A percentile compares a stretch with the other conserved stretches of the same genome.
These are phyloP conservation scores for Hypomontagnella submonticulosa DNA, from an alignment of 495 filamentous ascomycete genomes.

Conservation along the genomic window DNA sequence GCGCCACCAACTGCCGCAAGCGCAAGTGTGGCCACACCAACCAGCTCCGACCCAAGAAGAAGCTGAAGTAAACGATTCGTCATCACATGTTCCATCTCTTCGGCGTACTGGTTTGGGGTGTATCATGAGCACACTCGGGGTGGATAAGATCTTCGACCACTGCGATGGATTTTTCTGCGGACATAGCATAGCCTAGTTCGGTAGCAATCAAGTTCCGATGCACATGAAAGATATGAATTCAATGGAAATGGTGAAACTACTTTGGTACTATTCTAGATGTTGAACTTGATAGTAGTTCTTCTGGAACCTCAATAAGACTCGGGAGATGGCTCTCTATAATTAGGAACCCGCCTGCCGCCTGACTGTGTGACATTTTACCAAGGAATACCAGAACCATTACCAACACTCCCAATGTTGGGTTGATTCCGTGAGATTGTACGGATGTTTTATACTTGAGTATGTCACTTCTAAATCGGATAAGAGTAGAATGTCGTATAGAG, in stretches of 20 bases:
- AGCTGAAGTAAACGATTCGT: conserved; percentile 85
- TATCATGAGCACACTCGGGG: conserved; percentile 42
- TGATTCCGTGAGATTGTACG: too few species aligned
- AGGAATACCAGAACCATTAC: too few species aligned
- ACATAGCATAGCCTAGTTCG: conserved; percentile 41
- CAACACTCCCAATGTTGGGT: too few species aligned
- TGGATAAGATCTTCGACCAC: conserved; percentile 37
- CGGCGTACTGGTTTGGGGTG: conserved; percentile 53
- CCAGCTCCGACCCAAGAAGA: conserved; percentile 99
- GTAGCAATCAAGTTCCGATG: conserved; percentile 43
- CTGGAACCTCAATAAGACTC: too few species aligned
- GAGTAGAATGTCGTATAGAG: too few species aligned
- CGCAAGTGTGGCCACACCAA: conserved; percentile 99
- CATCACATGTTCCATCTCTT: conserved; percentile 47
- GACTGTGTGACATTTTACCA: too few species aligned
- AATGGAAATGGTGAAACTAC: neutral
- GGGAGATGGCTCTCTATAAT: too few species aligned
- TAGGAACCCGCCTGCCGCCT: too few species aligned
- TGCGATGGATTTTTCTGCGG: conserved; percentile 29
- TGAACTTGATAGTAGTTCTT: too few species aligned
- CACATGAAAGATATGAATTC: conserved; percentile 29
- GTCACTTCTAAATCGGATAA: too few species aligned
- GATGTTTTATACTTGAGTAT: too few species aligned
- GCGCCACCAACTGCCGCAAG: conserved; percentile 99
- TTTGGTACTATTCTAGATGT: neutral